Evolutionary conservation across 2,329 filamentous ascomycete genomes (phyloP).

Genomic region (Ceratocystis ficicola): DNA sequence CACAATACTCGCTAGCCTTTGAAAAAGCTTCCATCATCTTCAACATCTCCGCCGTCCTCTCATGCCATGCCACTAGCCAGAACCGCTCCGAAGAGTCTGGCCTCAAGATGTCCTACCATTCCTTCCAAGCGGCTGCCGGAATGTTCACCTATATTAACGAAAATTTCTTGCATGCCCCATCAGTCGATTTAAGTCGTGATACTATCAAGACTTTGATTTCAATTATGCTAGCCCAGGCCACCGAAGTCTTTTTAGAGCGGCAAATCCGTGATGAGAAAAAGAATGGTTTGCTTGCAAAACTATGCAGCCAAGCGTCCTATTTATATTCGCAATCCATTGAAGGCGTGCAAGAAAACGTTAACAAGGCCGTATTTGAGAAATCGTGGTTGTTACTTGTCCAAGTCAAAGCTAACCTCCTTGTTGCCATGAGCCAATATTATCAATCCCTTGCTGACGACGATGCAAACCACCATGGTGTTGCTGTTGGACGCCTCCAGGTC

Average conservation of each 20-base stretch:
- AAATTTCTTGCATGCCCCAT: constrained; percentile 95
- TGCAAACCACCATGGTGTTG: constrained; percentile 71
- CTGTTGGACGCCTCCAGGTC: constrained; percentile 68
- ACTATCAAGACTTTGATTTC: constrained; percentile 91
- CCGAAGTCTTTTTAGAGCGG: constrained; percentile 96
- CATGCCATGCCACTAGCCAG: constrained; percentile 87
- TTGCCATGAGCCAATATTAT: constrained; percentile 81
- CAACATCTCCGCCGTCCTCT: constrained; percentile 95
- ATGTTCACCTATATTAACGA: constrained; percentile 99
- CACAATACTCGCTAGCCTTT: constrained; percentile 91
- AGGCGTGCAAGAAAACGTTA: constrained; percentile 83
- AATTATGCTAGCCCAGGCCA: constrained; percentile 87
- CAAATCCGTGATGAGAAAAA: constrained; percentile 90
- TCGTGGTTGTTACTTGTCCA: constrained; percentile 78
- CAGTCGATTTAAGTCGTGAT: constrained; percentile 86
- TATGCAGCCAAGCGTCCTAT: constrained; percentile 81
- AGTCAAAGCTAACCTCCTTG: constrained; percentile 72
- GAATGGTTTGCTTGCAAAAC: constrained; percentile 76
- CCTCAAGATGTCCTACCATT: constrained; percentile 93
- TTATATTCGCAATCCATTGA: constrained; percentile 80
- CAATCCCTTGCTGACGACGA: constrained; percentile 87
- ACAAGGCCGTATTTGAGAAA: constrained; percentile 84
- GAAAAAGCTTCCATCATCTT: constrained; percentile 99
- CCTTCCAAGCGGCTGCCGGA: constrained; percentile 92
- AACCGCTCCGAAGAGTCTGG: constrained; percentile 84